Evolutionary conservation across 2,329 filamentous ascomycete species (phyloP).

Genomic region (Stagonosporopsis vannaccii): DNA sequence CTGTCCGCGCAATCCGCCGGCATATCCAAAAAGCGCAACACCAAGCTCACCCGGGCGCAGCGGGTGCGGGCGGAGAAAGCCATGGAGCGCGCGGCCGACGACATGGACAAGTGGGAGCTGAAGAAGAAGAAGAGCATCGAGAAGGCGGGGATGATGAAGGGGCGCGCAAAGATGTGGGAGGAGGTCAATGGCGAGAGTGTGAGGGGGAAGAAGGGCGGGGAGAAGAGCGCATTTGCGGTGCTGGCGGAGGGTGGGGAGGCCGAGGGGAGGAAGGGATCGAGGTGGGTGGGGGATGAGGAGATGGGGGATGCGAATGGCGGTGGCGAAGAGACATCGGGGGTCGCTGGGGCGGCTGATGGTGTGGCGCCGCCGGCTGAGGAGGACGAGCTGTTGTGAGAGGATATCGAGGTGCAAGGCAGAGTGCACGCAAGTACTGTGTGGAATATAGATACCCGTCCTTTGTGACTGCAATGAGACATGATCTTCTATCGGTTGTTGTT

Average conservation of each 20-base stretch:
- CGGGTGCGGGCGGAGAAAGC: conserved; percentile 55
- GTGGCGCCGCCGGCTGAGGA: conserved; percentile 15
- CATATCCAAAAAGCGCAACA: conserved; percentile 69
- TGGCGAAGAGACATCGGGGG: conserved; percentile 44
- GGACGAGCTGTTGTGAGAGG: conserved; percentile 39
- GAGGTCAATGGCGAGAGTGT: conserved; percentile 42
- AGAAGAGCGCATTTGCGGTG: conserved; percentile 26
- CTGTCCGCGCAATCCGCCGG: conserved; percentile 74
- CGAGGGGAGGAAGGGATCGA: conserved; percentile 1
- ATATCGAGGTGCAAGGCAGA: not conserved
- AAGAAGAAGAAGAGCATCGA: conserved; percentile 62
- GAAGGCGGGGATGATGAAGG: conserved; percentile 58
- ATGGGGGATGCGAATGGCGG: conserved; percentile 28
- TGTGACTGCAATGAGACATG: conserved; percentile 16
- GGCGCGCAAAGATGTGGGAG: conserved; percentile 54
- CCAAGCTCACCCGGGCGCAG: conserved; percentile 59
- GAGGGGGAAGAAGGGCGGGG: conserved; percentile 19
- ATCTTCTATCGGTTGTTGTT: not conserved
- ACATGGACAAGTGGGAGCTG: conserved; percentile 62
- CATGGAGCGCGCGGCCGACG: conserved; percentile 63
- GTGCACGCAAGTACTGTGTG: not conserved
- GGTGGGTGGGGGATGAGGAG: conserved; percentile 3
- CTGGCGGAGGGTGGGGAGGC: conserved; percentile 23
- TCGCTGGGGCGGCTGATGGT: not conserved
- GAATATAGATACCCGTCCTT: conserved; percentile 20